Conservation (phyloP, 1,139 yeast genomes). For the Pichia inconspicua region DNA sequence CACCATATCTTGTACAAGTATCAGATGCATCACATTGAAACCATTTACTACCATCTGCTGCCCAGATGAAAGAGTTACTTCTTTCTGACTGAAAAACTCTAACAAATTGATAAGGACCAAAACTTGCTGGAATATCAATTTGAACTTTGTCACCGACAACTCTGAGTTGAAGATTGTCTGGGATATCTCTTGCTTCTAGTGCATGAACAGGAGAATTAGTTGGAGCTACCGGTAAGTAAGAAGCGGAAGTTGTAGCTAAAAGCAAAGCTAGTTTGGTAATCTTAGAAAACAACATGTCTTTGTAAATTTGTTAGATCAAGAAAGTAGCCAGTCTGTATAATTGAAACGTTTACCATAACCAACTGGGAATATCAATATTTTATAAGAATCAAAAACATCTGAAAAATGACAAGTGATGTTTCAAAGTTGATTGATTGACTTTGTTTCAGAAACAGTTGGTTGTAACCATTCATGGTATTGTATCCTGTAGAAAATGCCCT, state of each 20-base stretch:
- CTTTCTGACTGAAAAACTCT: conserved; percentile 4
- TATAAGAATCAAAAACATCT: neutral
- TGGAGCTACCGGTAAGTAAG: neutral
- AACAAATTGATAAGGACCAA: conserved; percentile 3
- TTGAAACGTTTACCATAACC: neutral
- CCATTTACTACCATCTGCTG: conserved; percentile 1
- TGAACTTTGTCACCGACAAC: conserved; percentile 5
- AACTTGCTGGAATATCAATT: conserved; percentile 11
- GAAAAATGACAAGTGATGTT: neutral
- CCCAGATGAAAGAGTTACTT: conserved; percentile 9
- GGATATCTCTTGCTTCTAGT: neutral
- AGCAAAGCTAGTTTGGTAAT: neutral
- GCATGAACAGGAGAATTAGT: neutral
- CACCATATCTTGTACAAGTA: neutral
- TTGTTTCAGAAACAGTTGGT: neutral
- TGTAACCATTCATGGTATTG: neutral
- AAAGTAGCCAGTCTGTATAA: no score
- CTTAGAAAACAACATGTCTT: neutral
- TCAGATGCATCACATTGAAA: conserved; percentile 8
- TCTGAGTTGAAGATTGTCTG: neutral
- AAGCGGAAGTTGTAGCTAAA: neutral
- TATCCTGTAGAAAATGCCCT: no score
- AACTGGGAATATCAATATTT: neutral
- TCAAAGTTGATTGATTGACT: neutral
- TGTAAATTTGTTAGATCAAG: no score